Conservation (phyloP, 352 stramenopile species). For the Aphanomyces cochlioides region DNA sequence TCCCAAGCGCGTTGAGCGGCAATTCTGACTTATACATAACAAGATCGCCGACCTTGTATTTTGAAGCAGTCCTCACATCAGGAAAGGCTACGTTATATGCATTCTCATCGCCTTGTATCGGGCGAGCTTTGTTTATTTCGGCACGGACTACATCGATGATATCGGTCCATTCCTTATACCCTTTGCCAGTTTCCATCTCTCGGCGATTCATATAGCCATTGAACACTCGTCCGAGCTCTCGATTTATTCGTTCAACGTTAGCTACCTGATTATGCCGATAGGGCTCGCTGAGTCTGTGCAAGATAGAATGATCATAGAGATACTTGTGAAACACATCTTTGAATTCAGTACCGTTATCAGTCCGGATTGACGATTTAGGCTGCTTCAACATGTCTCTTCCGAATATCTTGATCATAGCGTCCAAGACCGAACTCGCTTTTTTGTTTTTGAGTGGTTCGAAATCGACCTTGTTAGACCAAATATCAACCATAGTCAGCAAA, state of each 20-base stretch:
- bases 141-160: not conserved
- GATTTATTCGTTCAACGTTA: not conserved
- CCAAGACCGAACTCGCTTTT: not conserved
- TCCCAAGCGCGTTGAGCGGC: not conserved
- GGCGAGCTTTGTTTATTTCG: not conserved
- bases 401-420: not conserved
- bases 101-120: not conserved
- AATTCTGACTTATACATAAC: not conserved
- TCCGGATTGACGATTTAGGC: not conserved
- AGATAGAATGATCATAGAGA: not conserved
- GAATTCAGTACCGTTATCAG: not conserved
- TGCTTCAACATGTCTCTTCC: not conserved
- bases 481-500: not conserved
- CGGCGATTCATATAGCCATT: not conserved
- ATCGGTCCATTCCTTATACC: not conserved
- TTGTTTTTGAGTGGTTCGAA: not conserved
- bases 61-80: not conserved
- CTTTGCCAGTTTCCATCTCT: not conserved
- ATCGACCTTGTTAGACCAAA: not conserved
- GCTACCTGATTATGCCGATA: not conserved
- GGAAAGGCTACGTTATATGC: not conserved
- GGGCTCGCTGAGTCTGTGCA: not conserved
- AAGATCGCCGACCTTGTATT: not conserved
- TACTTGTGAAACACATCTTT: constrained; percentile 3
- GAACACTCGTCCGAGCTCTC: not conserved